Evolutionary conservation across 768 basidiomycete genomes (phyloP), one percentile per base, ranked within the genome.

Genomic region (Phylloporus arenicola): DNA sequence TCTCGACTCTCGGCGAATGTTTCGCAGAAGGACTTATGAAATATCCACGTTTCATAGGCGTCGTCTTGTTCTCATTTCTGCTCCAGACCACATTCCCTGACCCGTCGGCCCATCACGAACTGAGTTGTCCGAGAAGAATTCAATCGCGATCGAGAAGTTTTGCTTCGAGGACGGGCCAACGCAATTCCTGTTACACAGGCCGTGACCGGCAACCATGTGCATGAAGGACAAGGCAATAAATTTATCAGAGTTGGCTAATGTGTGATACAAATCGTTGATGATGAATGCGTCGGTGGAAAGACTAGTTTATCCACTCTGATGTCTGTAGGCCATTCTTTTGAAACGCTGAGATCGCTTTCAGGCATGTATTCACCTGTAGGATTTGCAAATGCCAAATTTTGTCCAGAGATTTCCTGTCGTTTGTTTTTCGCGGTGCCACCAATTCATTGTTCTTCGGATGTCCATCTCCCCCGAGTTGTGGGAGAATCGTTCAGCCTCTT

Each of bases 21-120:
- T 44, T 57, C 10, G 51, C 24, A 8, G 40, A 27, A 4, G 54
- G 52, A 29, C 54, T 56, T 62, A 48, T 57, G 59, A 57, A 57
- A 57, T 1, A 3, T 45, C 7, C 11, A 13, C 7, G 14, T 17
- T 29, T 43, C 14, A 3, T 38, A 27, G 7, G 12, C 10, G 29
- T 2, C 1, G 13, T 14, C 27, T 33, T 7, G 38, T 37, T 41
- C 41, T 39, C 3, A 52, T 9, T 43, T 13, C 38, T n/a, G 20
- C 8, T 22, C 17, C 31, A 61, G 56, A 51, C 61, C 45, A 52
- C 52, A n/a, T 22, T 64, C 34, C 29, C 61, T 31, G 56, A 56
- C 35, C 54, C 50, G 0, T 19, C 34, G 56, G 61, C 0, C 56
- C 52, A 7, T 62, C 14, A 44, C 51, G 62, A 12, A 62, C 62